Conservation (phyloP, 441 rosid species). For the Melastoma candidum region DNA sequence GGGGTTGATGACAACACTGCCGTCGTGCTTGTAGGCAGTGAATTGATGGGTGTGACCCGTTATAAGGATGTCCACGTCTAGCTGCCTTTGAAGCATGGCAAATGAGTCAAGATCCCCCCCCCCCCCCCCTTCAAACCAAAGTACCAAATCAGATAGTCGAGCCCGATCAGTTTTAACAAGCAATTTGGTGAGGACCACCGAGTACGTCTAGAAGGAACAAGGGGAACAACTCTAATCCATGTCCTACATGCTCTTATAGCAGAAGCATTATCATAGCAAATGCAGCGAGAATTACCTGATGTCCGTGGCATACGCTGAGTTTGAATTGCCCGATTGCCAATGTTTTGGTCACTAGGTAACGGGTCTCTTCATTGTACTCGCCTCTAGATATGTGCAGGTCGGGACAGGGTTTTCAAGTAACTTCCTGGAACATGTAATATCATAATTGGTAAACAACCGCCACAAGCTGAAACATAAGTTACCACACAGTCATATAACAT, state of each 20-base stretch:
- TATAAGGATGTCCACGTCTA: slow-evolving; percentile 86
- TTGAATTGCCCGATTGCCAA: slow-evolving; percentile 90
- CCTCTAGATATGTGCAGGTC: slow-evolving; percentile 82
- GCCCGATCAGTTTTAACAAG: not conserved
- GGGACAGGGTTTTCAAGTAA: slow-evolving; percentile 85
- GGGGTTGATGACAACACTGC: slow-evolving; percentile 89
- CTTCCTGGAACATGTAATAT: slow-evolving; percentile 40
- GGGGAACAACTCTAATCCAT: no score
- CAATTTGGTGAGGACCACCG: not conserved
- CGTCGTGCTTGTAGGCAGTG: slow-evolving; percentile 92
- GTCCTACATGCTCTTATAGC: no score
- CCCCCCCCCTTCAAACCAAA: slow-evolving; percentile 50
- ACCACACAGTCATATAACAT: no score
- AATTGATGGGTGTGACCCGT: slow-evolving; percentile 96
- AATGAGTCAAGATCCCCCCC: slow-evolving; percentile 95
- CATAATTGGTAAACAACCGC: no score
- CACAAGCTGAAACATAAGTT: not conserved
- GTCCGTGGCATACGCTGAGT: slow-evolving; percentile 89
- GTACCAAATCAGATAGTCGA: slow-evolving; percentile 1
- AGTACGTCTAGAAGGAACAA: no score
- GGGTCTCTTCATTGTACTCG: slow-evolving; percentile 76
- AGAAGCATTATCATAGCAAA: no score
- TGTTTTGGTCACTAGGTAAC: slow-evolving; percentile 76
- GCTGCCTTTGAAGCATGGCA: slow-evolving; percentile 90
- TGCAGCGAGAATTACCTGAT: slow-evolving; percentile 47